Base-by-base conservation (phyloP, 2,329 filamentous ascomycete species). In the Zelopaecilomyces penicillatus region DNA sequence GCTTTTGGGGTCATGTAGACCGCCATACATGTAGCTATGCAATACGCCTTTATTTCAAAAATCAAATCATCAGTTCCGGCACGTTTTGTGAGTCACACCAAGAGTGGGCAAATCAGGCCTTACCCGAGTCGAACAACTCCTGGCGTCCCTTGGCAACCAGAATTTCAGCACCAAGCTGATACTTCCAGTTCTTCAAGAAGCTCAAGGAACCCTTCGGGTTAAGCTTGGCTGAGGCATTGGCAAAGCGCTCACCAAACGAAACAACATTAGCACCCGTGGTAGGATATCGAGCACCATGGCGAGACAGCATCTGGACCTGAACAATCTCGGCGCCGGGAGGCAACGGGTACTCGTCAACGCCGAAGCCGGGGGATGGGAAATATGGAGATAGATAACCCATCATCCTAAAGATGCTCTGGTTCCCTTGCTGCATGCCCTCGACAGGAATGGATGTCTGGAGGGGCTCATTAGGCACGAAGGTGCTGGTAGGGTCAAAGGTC, bases 281-380 rank as follows among this genome's bases (percentile, higher is more conserved):
- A 0, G 85, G 85, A 60, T 89, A 90, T 10, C 85, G 74, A 34
- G 82, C 74, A 6, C 85, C 85, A 57, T 89, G 85, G 1, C 85
- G 77, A 9, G 82, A 83, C 4, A 88, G 68, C 79, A 88, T 82
- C 65, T 76, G 75, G 19, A 89, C 67, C 66, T 86, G 82, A 29
- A 81, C 69, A 41, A 88, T 84, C 46, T 83, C 79, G 0, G 83
- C 76, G 9, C 79, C 83, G 5, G 68, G 60, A 1, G 83, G 85
- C 11, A 87, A 61, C 3, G 83, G 71, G 54, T 83, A 85, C 62
- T 90, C 85, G 11, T 83, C 68, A 0, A 86, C 82, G 3, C 85
- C 85, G 51, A 88, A 89, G 1, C 85, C 85, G 0, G 82, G 76
- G 44, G 82, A 80, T 0, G 83, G 80, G 49, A 76, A 77, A 61